These are phyloP conservation scores for Fraxinus albicans DNA, from an alignment of 305 asterid species.

Conservation along the genomic window DNA sequence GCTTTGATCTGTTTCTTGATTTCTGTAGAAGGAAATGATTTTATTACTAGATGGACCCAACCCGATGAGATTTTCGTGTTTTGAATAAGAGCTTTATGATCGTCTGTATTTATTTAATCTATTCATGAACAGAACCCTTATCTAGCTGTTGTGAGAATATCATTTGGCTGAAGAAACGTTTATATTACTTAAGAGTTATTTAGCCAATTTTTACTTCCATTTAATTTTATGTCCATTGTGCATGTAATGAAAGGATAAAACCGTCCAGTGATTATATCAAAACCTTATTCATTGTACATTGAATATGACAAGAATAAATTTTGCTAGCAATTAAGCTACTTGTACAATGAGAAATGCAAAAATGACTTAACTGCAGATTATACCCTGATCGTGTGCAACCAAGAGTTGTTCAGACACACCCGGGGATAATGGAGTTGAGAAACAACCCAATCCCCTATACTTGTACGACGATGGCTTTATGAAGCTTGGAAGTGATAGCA, in stretches of 20 bases:
- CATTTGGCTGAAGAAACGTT: neutral
- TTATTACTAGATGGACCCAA: constrained; percentile 16
- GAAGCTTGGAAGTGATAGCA: neutral
- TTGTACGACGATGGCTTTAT: neutral
- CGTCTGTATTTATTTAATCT: constrained; percentile 27
- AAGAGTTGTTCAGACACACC: neutral
- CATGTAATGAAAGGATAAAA: neutral
- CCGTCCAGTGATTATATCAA: neutral
- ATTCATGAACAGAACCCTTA: constrained; percentile 16
- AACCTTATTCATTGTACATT: neutral
- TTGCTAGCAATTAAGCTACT: neutral
- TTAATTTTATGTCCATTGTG: neutral
- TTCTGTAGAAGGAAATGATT: constrained; percentile 17
- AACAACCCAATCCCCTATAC: neutral
- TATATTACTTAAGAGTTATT: neutral
- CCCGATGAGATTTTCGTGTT: constrained; percentile 6
- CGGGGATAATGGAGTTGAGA: neutral
- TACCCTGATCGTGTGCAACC: neutral
- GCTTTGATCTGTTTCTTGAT: constrained; percentile 19
- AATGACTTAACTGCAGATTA: neutral
- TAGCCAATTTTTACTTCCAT: neutral
- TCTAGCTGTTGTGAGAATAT: neutral
- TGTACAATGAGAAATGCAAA: neutral
- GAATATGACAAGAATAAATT: neutral
- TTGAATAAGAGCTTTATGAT: constrained; percentile 35